These are phyloP conservation scores for Monilinia fructicola DNA, from an alignment of 2,329 filamentous ascomycete genomes.

Conservation along the genomic window DNA sequence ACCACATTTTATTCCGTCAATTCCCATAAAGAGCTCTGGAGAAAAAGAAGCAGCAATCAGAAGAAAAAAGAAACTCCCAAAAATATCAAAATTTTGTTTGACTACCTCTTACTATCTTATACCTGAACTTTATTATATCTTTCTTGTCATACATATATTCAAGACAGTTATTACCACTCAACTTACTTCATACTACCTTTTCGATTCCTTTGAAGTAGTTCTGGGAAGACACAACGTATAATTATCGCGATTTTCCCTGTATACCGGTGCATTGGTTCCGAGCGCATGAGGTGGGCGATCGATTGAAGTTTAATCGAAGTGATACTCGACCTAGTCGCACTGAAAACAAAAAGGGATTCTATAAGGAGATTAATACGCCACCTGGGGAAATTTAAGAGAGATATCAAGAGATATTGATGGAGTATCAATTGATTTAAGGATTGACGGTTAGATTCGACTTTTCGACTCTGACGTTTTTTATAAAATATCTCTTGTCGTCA, in stretches of 20 bases:
- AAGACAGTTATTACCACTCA: slow-evolving; percentile 15
- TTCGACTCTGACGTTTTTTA: neutral
- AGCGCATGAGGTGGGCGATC: slow-evolving; percentile 22
- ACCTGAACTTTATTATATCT: neutral
- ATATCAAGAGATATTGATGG: neutral
- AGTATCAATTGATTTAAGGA: neutral
- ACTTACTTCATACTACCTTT: neutral
- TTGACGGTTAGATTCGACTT: neutral
- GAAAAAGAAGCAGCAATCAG: neutral
- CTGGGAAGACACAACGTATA: slow-evolving; percentile 7
- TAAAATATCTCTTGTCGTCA: neutral
- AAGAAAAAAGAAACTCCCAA: neutral
- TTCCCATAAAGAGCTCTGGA: neutral
- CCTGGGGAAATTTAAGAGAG: neutral
- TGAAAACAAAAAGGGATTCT: neutral
- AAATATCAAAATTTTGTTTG: neutral
- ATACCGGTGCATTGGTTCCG: slow-evolving; percentile 25
- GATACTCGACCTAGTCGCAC: neutral
- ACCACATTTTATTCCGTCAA: neutral
- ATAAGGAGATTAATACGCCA: slow-evolving; percentile 21
- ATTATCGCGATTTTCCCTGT: slow-evolving; percentile 16
- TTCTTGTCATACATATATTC: slow-evolving; percentile 10
- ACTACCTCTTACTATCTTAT: neutral
- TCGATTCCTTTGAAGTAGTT: neutral
- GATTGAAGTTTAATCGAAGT: slow-evolving; percentile 21